Percentiles rank a stretch among this genome's conserved stretches.
These are phyloP conservation scores for Penicillium sp. DNA, from an alignment of 2,329 filamentous ascomycete species.

Conservation along the genomic window DNA sequence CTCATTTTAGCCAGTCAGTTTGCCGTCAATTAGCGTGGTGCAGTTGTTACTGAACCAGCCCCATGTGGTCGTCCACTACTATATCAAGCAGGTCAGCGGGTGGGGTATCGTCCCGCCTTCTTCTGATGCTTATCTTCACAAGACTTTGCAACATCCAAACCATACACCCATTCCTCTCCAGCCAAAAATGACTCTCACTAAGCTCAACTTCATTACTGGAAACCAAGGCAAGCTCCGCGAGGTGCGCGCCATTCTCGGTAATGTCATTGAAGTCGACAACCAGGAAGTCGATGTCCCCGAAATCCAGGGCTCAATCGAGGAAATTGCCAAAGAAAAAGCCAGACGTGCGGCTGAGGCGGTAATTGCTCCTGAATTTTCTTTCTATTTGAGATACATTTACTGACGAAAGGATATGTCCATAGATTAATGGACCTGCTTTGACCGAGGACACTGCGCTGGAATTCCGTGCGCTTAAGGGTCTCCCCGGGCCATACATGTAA, in stretches of 20 bases:
- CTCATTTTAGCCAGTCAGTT: no score
- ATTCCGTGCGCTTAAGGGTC: conserved; percentile 84
- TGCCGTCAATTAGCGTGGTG: no score
- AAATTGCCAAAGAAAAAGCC: conserved; percentile 87
- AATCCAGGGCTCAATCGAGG: conserved; percentile 88
- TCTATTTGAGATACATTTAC: neutral
- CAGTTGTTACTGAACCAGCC: no score
- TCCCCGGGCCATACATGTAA: conserved; percentile 95
- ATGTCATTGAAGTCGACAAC: conserved; percentile 68
- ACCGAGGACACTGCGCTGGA: conserved; percentile 95
- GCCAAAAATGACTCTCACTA: conserved; percentile 50
- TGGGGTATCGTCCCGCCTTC: neutral
- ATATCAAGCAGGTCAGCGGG: neutral
- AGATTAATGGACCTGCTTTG: conserved; percentile 83
- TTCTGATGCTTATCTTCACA: neutral
- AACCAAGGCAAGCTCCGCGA: conserved; percentile 93
- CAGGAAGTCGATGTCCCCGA: conserved; percentile 79
- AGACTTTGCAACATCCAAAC: neutral
- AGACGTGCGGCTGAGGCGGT: conserved; percentile 75
- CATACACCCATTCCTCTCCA: neutral
- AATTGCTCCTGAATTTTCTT: conserved; percentile 29
- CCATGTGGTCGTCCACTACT: no score
- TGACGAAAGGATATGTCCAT: neutral
- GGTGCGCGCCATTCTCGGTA: conserved; percentile 80
- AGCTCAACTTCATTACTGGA: conserved; percentile 90